Conservation (phyloP, 2,329 filamentous ascomycete genomes). For the Colletotrichum tabaci region DNA sequence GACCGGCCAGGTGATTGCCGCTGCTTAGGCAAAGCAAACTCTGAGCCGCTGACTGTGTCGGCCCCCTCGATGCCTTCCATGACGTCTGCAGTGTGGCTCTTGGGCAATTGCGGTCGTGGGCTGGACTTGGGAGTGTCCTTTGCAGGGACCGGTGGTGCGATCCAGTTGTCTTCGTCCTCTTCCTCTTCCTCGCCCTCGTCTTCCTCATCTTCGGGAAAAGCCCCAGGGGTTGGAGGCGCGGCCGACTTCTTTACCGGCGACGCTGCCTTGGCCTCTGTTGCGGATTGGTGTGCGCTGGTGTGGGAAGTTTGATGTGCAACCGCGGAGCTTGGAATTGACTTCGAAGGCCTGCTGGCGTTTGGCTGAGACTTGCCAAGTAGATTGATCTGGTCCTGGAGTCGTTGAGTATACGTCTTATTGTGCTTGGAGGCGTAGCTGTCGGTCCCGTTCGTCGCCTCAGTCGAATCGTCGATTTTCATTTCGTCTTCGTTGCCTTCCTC, state of each 20-base stretch:
- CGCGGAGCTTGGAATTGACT: slow-evolving; percentile 59
- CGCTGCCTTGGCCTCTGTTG: slow-evolving; percentile 48
- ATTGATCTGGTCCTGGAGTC: slow-evolving; percentile 93
- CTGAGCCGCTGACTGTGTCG: slow-evolving; percentile 62
- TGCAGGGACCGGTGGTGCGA: slow-evolving; percentile 62
- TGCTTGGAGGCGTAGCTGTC: slow-evolving; percentile 68
- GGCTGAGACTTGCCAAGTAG: slow-evolving; percentile 73
- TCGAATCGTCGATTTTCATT: slow-evolving; percentile 65
- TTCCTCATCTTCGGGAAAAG: slow-evolving; percentile 70
- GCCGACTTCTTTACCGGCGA: slow-evolving; percentile 53
- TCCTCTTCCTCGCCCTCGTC: slow-evolving; percentile 56
- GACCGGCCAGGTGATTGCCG: slow-evolving; percentile 51
- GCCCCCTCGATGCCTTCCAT: slow-evolving; percentile 71
- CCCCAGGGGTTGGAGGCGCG: slow-evolving; percentile 64
- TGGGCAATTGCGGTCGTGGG: slow-evolving; percentile 68
- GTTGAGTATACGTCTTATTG: slow-evolving; percentile 93
- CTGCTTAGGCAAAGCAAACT: slow-evolving; percentile 61
- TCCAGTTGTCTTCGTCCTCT: slow-evolving; percentile 71
- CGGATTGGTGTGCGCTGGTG: slow-evolving; percentile 48
- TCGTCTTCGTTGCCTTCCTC: slow-evolving; percentile 66
- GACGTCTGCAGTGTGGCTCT: slow-evolving; percentile 73
- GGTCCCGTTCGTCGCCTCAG: slow-evolving; percentile 63
- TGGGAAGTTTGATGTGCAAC: slow-evolving; percentile 51
- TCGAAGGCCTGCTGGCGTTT: slow-evolving; percentile 62
- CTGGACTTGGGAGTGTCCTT: slow-evolving; percentile 55